Evolutionary conservation across 2,329 filamentous ascomycete genomes (phyloP).

Genomic region (Aspergillus thermomutatus): DNA sequence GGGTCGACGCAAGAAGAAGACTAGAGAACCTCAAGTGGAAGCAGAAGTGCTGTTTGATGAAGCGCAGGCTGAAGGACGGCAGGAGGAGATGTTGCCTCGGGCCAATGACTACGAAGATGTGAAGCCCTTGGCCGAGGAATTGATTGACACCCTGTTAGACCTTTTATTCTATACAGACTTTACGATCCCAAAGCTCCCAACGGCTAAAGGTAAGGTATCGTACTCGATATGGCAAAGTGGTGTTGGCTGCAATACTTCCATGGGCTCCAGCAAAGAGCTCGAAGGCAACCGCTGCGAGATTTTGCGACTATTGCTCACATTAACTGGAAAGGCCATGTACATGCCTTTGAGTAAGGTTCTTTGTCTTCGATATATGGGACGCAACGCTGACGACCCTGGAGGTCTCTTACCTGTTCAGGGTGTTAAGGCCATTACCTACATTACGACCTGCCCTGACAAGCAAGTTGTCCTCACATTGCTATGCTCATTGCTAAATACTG

Average conservation of each 20-base stretch:
- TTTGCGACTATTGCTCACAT: conserved; percentile 75
- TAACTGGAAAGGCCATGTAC: conserved; percentile 92
- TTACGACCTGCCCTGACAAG: conserved; percentile 84
- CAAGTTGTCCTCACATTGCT: conserved; percentile 85
- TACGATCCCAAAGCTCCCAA: conserved; percentile 70
- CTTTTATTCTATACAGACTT: conserved; percentile 89
- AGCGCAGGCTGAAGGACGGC: conserved; percentile 54
- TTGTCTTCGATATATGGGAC: background rate
- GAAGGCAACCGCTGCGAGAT: conserved; percentile 93
- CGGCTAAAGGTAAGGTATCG: conserved; percentile 74
- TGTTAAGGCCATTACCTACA: conserved; percentile 79
- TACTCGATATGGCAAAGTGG: conserved; percentile 98
- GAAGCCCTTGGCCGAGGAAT: conserved; percentile 85
- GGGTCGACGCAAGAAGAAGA: conserved; percentile 69
- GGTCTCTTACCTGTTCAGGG: conserved; percentile 74
- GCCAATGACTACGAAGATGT: conserved; percentile 71
- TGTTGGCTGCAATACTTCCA: conserved; percentile 87
- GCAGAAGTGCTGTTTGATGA: conserved; percentile 84
- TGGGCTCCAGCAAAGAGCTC: conserved; percentile 84
- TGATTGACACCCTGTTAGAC: conserved; percentile 86
- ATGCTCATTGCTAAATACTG: conserved; percentile 91
- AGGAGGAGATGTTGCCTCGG: conserved; percentile 40
- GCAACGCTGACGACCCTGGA: conserved; percentile 22
- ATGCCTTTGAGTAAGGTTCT: conserved; percentile 64
- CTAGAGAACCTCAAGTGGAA: conserved; percentile 61